These are phyloP conservation scores for Casuarina equisetifolia DNA, from an alignment of 306 rosid species.

Conservation along the genomic window DNA sequence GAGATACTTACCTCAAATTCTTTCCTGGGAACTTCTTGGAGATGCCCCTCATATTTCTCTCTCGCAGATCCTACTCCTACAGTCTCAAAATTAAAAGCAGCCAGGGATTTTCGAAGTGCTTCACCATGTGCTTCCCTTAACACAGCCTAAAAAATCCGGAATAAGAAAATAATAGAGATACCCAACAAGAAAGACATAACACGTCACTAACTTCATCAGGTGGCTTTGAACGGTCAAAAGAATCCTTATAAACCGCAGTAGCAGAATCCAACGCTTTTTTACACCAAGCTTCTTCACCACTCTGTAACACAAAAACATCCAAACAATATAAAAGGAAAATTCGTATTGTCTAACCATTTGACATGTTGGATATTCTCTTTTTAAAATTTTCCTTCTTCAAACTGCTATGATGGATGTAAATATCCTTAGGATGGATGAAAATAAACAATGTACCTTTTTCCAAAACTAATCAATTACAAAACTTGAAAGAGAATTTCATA, in stretches of 20 bases:
- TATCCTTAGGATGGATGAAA: too few species aligned
- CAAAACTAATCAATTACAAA: not conserved
- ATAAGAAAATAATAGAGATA: conserved; percentile 24
- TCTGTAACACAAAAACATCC: conserved; percentile 47
- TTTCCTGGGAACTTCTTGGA: conserved; percentile 69
- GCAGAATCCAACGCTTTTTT: conserved; percentile 84
- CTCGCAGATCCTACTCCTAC: conserved; percentile 85
- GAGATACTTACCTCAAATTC: conserved; percentile 75
- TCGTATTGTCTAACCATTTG: not conserved
- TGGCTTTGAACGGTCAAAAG: conserved; percentile 72
- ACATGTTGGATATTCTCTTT: not conserved
- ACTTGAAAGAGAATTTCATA: conserved; percentile 1
- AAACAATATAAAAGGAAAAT: conserved; percentile 14
- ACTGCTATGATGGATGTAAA: not conserved
- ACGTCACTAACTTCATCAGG: conserved; percentile 84
- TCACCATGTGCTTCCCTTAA: conserved; percentile 89
- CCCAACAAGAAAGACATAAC: conserved; percentile 21
- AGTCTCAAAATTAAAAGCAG: conserved; percentile 70
- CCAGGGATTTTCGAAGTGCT: conserved; percentile 77
- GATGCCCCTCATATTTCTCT: conserved; percentile 72
- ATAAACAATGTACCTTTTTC: not conserved
- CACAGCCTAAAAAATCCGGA: conserved; percentile 52
- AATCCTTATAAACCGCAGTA: conserved; percentile 66
- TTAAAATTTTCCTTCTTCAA: not conserved
- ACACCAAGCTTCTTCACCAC: conserved; percentile 95